Base-by-base conservation (phyloP, 371 early-diverging fungal genomes). In the Chytridium lagenaria region DNA sequence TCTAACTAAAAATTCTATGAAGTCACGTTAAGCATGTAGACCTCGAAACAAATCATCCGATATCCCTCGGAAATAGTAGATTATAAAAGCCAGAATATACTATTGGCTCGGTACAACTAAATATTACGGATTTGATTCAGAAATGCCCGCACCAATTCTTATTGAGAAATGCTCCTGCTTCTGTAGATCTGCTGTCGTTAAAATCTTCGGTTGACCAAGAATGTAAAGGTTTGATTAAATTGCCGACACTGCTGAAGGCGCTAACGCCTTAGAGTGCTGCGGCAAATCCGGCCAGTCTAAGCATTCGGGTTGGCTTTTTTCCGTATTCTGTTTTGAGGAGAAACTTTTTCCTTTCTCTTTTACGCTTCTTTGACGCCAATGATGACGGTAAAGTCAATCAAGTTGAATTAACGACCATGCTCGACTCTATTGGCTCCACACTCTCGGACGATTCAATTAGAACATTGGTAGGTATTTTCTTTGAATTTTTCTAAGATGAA, bases 21-120 rank as follows among this genome's bases (percentile, higher is more conserved):
- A 79, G 69, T 26, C 77, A 77, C 38, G 51, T 82, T 30, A 28
- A 85, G 82, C n/a, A 83, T 34, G 30, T 39, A 10, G 78, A 87
- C 23, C 79, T 81, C 26, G 85, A 89, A 64, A 73, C 77, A 12
- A 81, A 85, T 36, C 7, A 28, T 10, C 93, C 85, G 22, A 80
- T 95, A 50, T 88, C 86, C 51, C 88, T 92, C 73, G 86, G n/a
- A 90, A 0, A 81, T 94, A 15, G 92, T 92, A 67, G 95, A 95
- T 69, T 88, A 89, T 81, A 93, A 94, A 71, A 92, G 86, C n/a
- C 84, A 83, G 51, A 91, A 93, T 65, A 92, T 92, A 70, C 86
- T 85, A 86, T 93, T 0, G 93, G 91, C 1, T 81, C 83, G 65
- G 78, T 84, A 38, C 86, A 86, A 37, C 72, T 90, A 1, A 50